Percentiles rank a stretch among this genome's conserved stretches.
These are phyloP conservation scores for Ophiostoma perfectum DNA, from an alignment of 2,329 filamentous ascomycete species.

Conservation along the genomic window DNA sequence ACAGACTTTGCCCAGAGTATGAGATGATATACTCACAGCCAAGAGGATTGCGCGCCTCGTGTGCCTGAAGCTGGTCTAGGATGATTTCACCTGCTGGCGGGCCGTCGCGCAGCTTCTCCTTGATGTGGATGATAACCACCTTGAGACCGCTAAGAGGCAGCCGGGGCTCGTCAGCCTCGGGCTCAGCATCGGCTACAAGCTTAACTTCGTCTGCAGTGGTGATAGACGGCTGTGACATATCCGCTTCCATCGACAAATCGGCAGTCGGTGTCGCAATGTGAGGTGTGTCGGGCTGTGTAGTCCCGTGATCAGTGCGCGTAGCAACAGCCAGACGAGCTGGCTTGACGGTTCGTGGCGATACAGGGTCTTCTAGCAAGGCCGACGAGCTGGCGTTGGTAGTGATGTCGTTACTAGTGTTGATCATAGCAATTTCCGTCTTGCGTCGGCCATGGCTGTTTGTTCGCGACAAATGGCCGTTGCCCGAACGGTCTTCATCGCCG, in stretches of 20 bases:
- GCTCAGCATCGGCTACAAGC: no score
- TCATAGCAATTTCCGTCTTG: constrained; percentile 17
- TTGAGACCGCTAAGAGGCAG: constrained; percentile 64
- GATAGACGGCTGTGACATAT: constrained; percentile 5
- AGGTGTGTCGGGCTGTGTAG: constrained; percentile 32
- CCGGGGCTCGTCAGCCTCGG: constrained; percentile 18
- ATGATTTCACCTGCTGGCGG: constrained; percentile 61
- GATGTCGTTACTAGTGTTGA: neutral
- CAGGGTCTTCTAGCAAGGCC: constrained; percentile 39
- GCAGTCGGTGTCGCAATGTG: constrained; percentile 45
- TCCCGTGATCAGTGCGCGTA: constrained; percentile 19
- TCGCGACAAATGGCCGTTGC: constrained; percentile 15
- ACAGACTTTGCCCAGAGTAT: constrained; percentile 55
- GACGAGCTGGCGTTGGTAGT: neutral
- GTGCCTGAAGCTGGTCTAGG: constrained; percentile 59
- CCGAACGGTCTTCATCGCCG: constrained; percentile 31
- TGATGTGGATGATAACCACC: constrained; percentile 88
- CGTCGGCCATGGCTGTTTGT: constrained; percentile 23
- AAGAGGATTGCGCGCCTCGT: constrained; percentile 59
- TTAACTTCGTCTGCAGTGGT: no score
- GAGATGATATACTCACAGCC: constrained; percentile 79
- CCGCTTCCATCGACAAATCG: constrained; percentile 34
- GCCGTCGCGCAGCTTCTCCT: constrained; percentile 74
- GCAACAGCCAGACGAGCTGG: constrained; percentile 26
- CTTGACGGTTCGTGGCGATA: constrained; percentile 48